Conservation (phyloP, 129 eudicot genomes). For the Saussurea involucrata region DNA sequence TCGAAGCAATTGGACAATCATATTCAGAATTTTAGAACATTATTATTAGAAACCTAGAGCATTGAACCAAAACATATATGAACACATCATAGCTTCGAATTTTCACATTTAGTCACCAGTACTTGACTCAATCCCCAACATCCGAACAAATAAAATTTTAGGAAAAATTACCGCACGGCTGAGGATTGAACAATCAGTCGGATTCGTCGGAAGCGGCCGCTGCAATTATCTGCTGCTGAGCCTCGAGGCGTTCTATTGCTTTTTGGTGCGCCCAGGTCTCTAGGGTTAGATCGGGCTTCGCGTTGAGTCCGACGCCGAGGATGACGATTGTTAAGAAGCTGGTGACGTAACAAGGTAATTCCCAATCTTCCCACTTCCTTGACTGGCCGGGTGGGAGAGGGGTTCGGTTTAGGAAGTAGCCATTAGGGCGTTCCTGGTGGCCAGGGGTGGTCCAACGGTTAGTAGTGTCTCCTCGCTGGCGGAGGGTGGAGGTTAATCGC, state of each 20-base stretch:
- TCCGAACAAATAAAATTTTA: constrained; percentile 1
- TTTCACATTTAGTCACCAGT: constrained; percentile 12
- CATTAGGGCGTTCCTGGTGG: constrained; percentile 84
- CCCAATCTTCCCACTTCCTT: constrained; percentile 91
- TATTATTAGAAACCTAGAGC: constrained; percentile 1
- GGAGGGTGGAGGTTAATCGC: constrained; percentile 46
- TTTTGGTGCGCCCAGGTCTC: constrained; percentile 92
- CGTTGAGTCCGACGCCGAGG: constrained; percentile 80
- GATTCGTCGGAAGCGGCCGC: constrained; percentile 24
- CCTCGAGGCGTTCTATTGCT: constrained; percentile 68
- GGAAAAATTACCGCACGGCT: background rate
- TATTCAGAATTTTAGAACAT: constrained; percentile 3
- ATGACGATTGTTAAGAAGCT: constrained; percentile 80
- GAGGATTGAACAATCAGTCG: constrained; percentile 21
- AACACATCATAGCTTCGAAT: constrained; percentile 7
- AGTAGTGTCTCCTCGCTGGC: constrained; percentile 47
- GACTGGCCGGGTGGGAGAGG: constrained; percentile 73
- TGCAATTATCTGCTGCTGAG: constrained; percentile 11
- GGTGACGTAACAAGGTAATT: constrained; percentile 72
- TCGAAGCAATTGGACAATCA: constrained; percentile 1
- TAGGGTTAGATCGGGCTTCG: constrained; percentile 78
- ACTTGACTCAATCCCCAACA: constrained; percentile 9
- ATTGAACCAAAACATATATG: constrained; percentile 14
- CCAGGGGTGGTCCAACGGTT: constrained; percentile 76
- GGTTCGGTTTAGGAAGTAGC: constrained; percentile 68